These are phyloP conservation scores for Leptodermis oblonga DNA, from an alignment of 257 asterid genomes.

Conservation along the genomic window DNA sequence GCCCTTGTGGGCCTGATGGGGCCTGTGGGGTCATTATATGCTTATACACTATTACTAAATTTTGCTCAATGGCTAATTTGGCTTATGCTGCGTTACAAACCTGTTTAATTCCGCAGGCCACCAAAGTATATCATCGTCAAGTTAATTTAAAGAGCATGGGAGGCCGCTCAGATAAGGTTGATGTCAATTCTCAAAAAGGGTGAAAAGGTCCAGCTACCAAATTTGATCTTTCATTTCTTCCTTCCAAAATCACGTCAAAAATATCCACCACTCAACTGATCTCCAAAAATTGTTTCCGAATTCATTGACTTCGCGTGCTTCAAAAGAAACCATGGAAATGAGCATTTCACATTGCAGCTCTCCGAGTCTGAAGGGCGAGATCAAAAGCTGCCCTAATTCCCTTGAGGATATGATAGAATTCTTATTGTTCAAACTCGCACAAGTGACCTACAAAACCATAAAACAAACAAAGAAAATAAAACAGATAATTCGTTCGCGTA, in stretches of 20 bases:
- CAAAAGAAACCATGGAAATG: conserved; percentile 20
- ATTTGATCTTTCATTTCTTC: conserved; percentile 36
- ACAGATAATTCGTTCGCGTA: too few species aligned
- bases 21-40: too few species aligned
- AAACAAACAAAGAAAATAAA: too few species aligned
- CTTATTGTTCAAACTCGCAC: too few species aligned
- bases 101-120: not conserved
- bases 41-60: conserved; percentile 15
- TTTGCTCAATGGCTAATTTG: conserved; percentile 29
- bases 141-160: not conserved
- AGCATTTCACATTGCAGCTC: conserved; percentile 28
- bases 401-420: conserved; percentile 39
- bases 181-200: conserved; percentile 28
- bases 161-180: conserved; percentile 9
- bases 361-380: conserved; percentile 28
- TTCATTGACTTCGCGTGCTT: not conserved
- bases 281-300: conserved; percentile 24
- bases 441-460: too few species aligned
- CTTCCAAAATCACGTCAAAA: conserved; percentile 26
- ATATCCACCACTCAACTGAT: conserved; percentile 10
- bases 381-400: conserved; percentile 28
- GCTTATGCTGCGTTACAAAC: conserved; percentile 1
- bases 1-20: too few species aligned
- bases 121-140: not conserved
- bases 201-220: conserved; percentile 27